Conservation (phyloP, 345 rosid genomes). For the Bruguiera parviflora region DNA sequence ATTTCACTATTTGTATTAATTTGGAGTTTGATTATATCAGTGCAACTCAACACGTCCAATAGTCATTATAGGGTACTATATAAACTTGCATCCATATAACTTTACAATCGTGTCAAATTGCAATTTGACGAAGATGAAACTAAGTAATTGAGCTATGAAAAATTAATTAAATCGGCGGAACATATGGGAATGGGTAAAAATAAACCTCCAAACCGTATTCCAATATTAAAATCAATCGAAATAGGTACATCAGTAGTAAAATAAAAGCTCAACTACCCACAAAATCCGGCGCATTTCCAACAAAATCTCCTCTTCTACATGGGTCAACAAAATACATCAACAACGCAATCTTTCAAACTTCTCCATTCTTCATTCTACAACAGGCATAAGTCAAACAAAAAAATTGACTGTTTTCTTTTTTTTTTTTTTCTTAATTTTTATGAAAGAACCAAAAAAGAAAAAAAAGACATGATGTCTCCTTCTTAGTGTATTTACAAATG, state of each 20-base stretch:
- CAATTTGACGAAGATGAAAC: no score
- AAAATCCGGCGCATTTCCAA: conserved; percentile 11
- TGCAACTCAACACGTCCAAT: no score
- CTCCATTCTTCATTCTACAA: background rate
- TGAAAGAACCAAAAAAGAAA: background rate
- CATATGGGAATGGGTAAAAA: background rate
- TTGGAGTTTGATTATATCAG: no score
- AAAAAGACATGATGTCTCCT: background rate
- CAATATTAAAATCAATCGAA: conserved; percentile 10
- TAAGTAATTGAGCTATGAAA: background rate
- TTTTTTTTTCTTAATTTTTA: no score
- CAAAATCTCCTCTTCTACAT: conserved; percentile 6
- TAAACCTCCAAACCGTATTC: conserved; percentile 9
- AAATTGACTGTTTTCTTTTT: no score
- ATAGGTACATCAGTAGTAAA: conserved; percentile 6
- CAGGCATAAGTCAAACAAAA: background rate
- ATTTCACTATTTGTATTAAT: no score
- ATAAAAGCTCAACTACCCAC: conserved; percentile 1
- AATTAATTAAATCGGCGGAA: background rate
- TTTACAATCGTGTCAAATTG: no score
- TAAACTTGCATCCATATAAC: no score
- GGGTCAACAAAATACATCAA: conserved; percentile 8
- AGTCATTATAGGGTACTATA: no score
- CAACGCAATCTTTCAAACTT: conserved; percentile 12
- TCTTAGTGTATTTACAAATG: conserved; percentile 13